Conservation (phyloP, 805 yeast species). For the Spathaspora arborariae region DNA sequence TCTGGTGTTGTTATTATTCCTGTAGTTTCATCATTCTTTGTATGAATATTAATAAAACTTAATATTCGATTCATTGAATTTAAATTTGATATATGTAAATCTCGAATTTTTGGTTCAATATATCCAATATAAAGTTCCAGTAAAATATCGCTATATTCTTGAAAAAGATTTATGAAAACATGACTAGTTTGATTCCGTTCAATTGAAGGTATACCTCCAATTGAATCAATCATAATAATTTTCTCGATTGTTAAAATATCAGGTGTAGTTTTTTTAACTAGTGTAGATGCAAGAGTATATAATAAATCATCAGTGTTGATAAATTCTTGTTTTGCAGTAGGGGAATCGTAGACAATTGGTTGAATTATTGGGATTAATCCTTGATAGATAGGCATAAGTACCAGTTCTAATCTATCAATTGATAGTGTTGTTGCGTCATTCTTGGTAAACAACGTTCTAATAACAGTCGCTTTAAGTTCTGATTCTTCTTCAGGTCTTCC, state of each 20-base stretch:
- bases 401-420: conserved; percentile 24
- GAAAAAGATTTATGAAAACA: conserved; percentile 79
- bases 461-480: conserved; percentile 20
- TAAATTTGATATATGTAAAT: conserved; percentile 63
- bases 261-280: conserved; percentile 14
- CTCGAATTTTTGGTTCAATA: conserved; percentile 40
- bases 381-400: conserved; percentile 40
- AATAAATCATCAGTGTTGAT: conserved; percentile 22
- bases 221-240: conserved; percentile 68
- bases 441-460: conserved; percentile 25
- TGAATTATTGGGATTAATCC: conserved; percentile 61
- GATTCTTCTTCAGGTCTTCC: conserved; percentile 19
- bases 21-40: conserved; percentile 46
- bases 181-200: conserved; percentile 82
- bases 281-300: conserved; percentile 19
- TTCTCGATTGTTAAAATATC: conserved; percentile 67
- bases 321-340: conserved; percentile 22
- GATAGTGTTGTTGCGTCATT: conserved; percentile 8
- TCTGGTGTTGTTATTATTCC: conserved; percentile 86
- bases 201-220: conserved; percentile 88
- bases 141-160: conserved; percentile 67
- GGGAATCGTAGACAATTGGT: conserved; percentile 48
- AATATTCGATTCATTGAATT: conserved; percentile 60
- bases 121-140: conserved; percentile 63
- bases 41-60: conserved; percentile 41